These are phyloP conservation scores for Geotrichum cucujoidarum DNA, from an alignment of 1,139 yeast species.

Conservation along the genomic window DNA sequence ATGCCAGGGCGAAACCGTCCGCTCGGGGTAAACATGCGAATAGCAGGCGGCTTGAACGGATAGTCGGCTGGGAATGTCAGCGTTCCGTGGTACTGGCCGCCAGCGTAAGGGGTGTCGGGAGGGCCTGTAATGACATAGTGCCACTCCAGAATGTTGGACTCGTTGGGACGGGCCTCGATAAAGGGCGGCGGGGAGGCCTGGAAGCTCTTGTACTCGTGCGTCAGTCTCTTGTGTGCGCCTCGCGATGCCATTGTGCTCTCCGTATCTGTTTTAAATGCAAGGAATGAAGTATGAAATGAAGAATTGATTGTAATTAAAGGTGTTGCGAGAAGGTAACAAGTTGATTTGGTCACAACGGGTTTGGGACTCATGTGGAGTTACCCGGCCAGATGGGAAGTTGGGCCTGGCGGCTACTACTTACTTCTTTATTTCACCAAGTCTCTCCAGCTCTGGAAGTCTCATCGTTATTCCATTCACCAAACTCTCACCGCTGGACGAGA, in stretches of 20 bases:
- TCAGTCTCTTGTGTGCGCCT: constrained; percentile 37
- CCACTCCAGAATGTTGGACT: constrained; percentile 71
- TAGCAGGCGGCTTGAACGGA: constrained; percentile 90
- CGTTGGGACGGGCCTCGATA: constrained; percentile 79
- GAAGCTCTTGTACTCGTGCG: constrained; percentile 73
- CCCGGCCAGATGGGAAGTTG: too few species aligned
- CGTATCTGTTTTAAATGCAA: too few species aligned
- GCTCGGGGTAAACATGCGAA: constrained; percentile 76
- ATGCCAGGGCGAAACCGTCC: constrained; percentile 75
- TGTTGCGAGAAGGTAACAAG: too few species aligned
- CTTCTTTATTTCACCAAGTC: too few species aligned
- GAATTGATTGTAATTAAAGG: too few species aligned
- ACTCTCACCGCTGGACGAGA: too few species aligned
- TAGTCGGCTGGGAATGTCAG: constrained; percentile 79
- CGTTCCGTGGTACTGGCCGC: constrained; percentile 88
- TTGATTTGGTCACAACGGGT: too few species aligned
- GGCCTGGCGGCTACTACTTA: too few species aligned
- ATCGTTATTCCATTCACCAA: too few species aligned
- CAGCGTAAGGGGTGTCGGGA: constrained; percentile 74
- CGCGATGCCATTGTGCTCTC: not conserved
- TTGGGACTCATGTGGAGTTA: too few species aligned
- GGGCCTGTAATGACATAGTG: constrained; percentile 82
- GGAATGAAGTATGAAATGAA: too few species aligned
- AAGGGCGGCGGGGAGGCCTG: constrained; percentile 75
- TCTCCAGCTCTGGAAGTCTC: too few species aligned